Percentiles rank a stretch among this genome's conserved stretches.
These are phyloP conservation scores for Wickerhamiella cacticola DNA, from an alignment of 805 yeast species.

Conservation along the genomic window DNA sequence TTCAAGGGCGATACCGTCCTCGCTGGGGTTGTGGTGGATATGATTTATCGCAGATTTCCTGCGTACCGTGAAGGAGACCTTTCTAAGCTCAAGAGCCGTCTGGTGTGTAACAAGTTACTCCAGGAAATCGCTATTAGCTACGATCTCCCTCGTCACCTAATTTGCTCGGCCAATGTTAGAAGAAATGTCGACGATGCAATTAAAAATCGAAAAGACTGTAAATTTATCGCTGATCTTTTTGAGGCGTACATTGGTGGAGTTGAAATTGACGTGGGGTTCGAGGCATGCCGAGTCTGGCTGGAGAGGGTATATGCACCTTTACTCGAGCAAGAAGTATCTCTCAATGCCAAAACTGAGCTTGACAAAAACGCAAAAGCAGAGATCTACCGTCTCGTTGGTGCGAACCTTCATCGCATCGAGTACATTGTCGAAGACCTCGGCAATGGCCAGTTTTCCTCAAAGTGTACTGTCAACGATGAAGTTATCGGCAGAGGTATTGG, in stretches of 20 bases:
- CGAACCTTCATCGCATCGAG: slow-evolving; percentile 50
- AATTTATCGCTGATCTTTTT: slow-evolving; percentile 75
- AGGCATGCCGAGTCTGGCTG: slow-evolving; percentile 27
- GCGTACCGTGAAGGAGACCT: slow-evolving; percentile 68
- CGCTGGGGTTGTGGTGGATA: slow-evolving; percentile 56
- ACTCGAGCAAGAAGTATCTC: background rate
- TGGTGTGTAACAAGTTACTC: slow-evolving; percentile 63
- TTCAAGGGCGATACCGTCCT: slow-evolving; percentile 83
- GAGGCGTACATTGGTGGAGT: slow-evolving; percentile 92
- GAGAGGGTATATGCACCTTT: slow-evolving; percentile 26
- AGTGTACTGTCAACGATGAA: slow-evolving; percentile 53
- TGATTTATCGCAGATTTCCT: slow-evolving; percentile 57
- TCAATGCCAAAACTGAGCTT: slow-evolving; percentile 30
- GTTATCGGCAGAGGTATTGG: slow-evolving; percentile 64
- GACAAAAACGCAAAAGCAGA: slow-evolving; percentile 62
- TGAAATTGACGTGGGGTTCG: slow-evolving; percentile 25
- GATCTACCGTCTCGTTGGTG: slow-evolving; percentile 60
- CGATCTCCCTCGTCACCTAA: slow-evolving; percentile 30
- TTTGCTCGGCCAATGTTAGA: background rate
- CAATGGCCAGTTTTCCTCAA: slow-evolving; percentile 43
- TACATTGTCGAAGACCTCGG: slow-evolving; percentile 40
- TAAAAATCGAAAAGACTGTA: slow-evolving; percentile 29
- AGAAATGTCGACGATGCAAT: slow-evolving; percentile 37
- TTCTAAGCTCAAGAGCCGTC: slow-evolving; percentile 52
- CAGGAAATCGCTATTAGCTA: slow-evolving; percentile 54